Evolutionary conservation across 202 grass and related monocot species (phyloP).

Genomic region (Carex arenaria): DNA sequence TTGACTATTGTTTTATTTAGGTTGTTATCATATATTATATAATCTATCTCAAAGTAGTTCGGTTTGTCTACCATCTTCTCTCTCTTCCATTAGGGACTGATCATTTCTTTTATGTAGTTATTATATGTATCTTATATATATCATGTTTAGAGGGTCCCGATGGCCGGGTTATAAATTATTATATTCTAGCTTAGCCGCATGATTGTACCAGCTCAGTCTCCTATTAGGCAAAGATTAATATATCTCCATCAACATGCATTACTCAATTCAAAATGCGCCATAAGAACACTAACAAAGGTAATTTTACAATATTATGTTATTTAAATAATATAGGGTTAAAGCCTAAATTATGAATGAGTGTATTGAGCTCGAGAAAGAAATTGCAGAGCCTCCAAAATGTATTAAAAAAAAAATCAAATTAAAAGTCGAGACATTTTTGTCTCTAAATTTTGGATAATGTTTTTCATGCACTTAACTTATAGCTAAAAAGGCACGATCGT

Average conservation of each 20-base stretch:
- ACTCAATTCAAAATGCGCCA: neutral
- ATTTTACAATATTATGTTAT: neutral
- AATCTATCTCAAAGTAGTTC: neutral
- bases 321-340: too few species aligned
- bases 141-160: neutral
- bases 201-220: constrained; percentile 1
- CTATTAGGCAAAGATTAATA: neutral
- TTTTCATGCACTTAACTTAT: too few species aligned
- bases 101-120: neutral
- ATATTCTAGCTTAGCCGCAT: neutral
- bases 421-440: too few species aligned
- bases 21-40: neutral
- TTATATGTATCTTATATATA: neutral
- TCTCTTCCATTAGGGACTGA: neutral
- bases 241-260: neutral
- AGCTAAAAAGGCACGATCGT: too few species aligned
- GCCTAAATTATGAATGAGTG: too few species aligned
- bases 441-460: too few species aligned
- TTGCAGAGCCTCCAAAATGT: too few species aligned
- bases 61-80: constrained; percentile 18
- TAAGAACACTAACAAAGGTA: neutral
- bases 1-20: constrained; percentile 4
- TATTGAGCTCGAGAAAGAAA: too few species aligned
- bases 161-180: neutral
- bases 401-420: too few species aligned